Evolutionary conservation across 495 filamentous ascomycete genomes (phyloP).

Genomic region (Friedmanniomyces simplex): DNA sequence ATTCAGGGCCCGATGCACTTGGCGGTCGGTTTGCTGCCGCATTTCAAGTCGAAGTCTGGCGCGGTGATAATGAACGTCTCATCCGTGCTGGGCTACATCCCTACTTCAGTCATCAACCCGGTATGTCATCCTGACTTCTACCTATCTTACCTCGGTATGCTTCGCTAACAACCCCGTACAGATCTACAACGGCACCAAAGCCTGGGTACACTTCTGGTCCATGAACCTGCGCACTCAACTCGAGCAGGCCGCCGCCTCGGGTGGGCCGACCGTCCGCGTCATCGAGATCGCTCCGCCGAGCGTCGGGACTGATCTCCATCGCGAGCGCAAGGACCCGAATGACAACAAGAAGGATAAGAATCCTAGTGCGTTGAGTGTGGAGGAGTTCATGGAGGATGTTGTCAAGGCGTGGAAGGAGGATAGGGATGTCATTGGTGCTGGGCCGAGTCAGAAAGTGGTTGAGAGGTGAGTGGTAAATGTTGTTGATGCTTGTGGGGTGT

Average conservation of each 20-base stretch:
- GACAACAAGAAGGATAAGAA: conserved; percentile 44
- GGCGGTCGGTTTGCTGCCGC: conserved; percentile 31
- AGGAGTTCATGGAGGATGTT: conserved; percentile 39
- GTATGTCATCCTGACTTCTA: background rate
- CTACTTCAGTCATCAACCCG: conserved; percentile 37
- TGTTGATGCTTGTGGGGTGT: background rate
- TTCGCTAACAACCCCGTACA: background rate
- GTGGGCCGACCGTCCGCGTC: conserved; percentile 28
- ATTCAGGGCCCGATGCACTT: conserved; percentile 43
- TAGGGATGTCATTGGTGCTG: conserved; percentile 34
- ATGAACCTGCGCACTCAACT: conserved; percentile 40
- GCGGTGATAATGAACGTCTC: conserved; percentile 39
- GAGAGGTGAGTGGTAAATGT: background rate
- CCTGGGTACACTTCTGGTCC: conserved; percentile 40
- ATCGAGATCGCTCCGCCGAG: conserved; percentile 40
- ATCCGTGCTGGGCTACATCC: conserved; percentile 37
- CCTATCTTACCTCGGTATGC: background rate
- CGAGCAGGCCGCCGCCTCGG: conserved; percentile 12
- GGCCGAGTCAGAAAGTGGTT: conserved; percentile 27
- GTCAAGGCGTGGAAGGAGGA: conserved; percentile 30
- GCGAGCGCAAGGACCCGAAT: conserved; percentile 40
- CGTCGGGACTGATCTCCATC: conserved; percentile 40
- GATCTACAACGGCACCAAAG: conserved; percentile 41
- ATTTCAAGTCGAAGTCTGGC: conserved; percentile 31
- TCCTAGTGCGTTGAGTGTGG: conserved; percentile 30